Evolutionary conservation across 1,139 yeast genomes (phyloP), one percentile per base, ranked within the genome.

Genomic region (Blastobotrys malaysiensis): DNA sequence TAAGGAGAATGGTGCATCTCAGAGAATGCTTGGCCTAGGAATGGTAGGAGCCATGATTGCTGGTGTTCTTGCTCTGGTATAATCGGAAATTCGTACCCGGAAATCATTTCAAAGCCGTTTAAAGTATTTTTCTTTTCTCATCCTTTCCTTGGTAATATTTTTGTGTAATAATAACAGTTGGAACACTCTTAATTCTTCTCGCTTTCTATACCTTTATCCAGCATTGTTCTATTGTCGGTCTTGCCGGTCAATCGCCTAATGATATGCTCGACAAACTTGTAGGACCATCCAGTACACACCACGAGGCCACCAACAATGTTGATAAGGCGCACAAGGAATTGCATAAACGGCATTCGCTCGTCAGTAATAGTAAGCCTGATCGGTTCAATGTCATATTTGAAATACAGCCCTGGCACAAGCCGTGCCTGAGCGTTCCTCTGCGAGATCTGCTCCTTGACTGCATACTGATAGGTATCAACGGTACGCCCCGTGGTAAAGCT

Each of bases 371-470:
- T 72, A 62, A 93, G 77, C 53, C 84, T 80, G 46, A 93, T 81
- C 3, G 98, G 95, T 64, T 93, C 98, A 67, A 93, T 89, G 61
- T 88, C 91, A 68, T 91, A 93, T 54, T 80, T 80, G 74, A 93
- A 81, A 65, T 78, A 87, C 43, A 93, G 83, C 0, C 98, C 98
- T 1, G 97, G 96, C 2, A 67, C 62, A 11, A 51, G 55, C 7
- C 50, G 50, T 36, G 53, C 52, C 69, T 53, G 53, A 16, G 52
- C 55, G 68, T 70, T 77, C 51, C 48, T 48, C 63, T 63, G 45
- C 63, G 65, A 57, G 16, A 67, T 65, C 51, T 76, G 78, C 63
- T 84, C 88, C 9, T 87, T 83, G 31, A 89, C 79, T 0, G 97
- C 84, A 69, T 88, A 93, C 70, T 91, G 98, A 65, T 86, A 86